Conservation (phyloP, 441 rosid genomes). For the Euphorbia celastroides region DNA sequence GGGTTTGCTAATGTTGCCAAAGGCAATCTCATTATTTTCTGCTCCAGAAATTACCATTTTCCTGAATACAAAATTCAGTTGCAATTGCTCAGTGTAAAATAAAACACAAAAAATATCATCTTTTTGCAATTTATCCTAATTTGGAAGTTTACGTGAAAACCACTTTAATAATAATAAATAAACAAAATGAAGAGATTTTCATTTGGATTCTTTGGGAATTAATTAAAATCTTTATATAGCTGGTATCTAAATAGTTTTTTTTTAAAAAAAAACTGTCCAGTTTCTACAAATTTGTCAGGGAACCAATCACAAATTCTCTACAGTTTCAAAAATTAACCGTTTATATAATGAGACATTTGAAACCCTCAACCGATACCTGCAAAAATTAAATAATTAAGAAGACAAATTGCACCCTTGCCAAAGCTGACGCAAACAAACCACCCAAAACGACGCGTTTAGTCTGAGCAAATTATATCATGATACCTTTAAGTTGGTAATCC, state of each 20-base stretch:
- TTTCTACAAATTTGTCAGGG: background rate
- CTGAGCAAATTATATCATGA: no score
- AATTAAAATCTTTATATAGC: no score
- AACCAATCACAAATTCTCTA: background rate
- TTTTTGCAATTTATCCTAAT: background rate
- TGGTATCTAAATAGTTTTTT: background rate
- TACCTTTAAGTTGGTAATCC: no score
- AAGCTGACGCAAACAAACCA: no score
- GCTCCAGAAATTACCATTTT: conserved; percentile 32
- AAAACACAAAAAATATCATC: background rate
- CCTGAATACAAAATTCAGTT: background rate
- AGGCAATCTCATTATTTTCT: conserved; percentile 13
- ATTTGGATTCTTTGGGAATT: no score
- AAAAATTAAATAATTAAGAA: no score
- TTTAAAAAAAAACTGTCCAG: background rate
- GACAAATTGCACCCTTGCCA: no score
- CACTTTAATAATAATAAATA: no score
- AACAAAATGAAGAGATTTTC: no score
- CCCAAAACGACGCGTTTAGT: no score
- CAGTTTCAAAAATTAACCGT: background rate
- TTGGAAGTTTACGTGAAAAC: background rate
- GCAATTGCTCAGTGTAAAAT: background rate
- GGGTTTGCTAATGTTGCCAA: conserved; percentile 17
- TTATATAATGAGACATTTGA: background rate
- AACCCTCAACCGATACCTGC: background rate